Base-by-base conservation (phyloP, 1,284 basidiomycete genomes). In the Rhodotorula sp. region DNA sequence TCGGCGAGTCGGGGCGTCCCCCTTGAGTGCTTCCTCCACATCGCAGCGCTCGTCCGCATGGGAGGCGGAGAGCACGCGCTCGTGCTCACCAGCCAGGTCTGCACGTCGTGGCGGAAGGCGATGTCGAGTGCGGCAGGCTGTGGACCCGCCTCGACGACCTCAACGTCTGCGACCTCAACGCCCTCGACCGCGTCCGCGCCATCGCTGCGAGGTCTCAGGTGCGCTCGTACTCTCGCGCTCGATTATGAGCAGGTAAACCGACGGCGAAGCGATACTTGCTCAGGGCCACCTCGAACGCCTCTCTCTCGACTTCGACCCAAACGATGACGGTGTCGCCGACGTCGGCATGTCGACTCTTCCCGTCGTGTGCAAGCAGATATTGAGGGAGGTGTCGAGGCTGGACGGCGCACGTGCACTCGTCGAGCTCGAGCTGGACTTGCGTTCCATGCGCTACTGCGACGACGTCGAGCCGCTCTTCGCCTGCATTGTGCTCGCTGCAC, bases 11-110 rank as follows among this genome's bases (percentile, higher is more conserved):
- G 44, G 12, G 61, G 52, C 9, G n/a, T 67, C 19, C 68, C 71
- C 0, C 42, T 66, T 55, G 68, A 73, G 41, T 21, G 58, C 8
- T 73, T 73, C 60, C 65, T 73, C 49, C 19, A 21, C n/a, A 23
- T 64, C 27, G 70, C 70, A 62, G n/a, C 19, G 1, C 19, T 27
- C 21, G 48, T 73, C 23, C 60, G 61, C 23, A 19, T n/a, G 19
- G 66, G 9, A 1, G 41, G 42, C 21, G 34, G 34, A 34, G 60
- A 57, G 41, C 5, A 1, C 7, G 62, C 58, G 9, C 49, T 67
- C 8, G 55, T 73, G 5, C n/a, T 16, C 7, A 58, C 66, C 1
- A 54, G 49, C 16, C 72, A 73, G 21, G 72, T 73, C 23, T 67
- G 67, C 42, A 0, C 21, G 7, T 59, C 44, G 3, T 73, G 72